Percentiles rank a stretch among this genome's conserved stretches.
Conservation (phyloP, 768 basidiomycete genomes). For the Podaxis sp. region DNA sequence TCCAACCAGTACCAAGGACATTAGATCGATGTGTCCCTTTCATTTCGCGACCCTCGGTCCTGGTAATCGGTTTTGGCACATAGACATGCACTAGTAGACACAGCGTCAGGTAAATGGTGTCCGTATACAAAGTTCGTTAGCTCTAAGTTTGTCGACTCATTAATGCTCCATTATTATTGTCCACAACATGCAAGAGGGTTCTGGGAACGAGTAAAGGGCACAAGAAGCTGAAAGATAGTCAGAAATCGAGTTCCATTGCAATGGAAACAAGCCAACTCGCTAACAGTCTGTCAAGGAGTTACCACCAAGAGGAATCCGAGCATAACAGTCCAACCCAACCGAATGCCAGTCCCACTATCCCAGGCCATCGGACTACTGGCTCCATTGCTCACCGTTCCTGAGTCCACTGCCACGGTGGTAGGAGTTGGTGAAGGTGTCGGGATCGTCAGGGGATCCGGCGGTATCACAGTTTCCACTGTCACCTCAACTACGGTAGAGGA, state of each 20-base stretch:
- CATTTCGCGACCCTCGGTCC: background rate
- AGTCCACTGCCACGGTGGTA: background rate
- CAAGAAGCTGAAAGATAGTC: background rate
- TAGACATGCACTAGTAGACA: background rate
- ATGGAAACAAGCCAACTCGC: background rate
- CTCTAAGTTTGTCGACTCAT: background rate
- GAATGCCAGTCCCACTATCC: background rate
- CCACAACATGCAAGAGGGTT: background rate
- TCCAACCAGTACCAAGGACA: no score
- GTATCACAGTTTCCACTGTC: background rate
- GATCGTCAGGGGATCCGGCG: background rate
- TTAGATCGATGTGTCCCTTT: background rate
- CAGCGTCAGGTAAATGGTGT: background rate
- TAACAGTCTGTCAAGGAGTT: background rate
- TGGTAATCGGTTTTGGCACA: no score
- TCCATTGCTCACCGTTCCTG: background rate
- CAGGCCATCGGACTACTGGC: background rate
- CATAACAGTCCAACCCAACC: background rate
- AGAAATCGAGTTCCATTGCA: background rate
- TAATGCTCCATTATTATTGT: background rate
- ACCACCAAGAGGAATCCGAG: background rate
- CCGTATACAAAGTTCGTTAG: background rate
- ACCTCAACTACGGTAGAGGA: background rate
- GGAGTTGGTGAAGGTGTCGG: background rate
- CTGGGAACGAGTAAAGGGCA: background rate